Evolutionary conservation across 108 stramenopile genomes (phyloP).

Genomic region (Mayamaea pseudoterrestris): DNA sequence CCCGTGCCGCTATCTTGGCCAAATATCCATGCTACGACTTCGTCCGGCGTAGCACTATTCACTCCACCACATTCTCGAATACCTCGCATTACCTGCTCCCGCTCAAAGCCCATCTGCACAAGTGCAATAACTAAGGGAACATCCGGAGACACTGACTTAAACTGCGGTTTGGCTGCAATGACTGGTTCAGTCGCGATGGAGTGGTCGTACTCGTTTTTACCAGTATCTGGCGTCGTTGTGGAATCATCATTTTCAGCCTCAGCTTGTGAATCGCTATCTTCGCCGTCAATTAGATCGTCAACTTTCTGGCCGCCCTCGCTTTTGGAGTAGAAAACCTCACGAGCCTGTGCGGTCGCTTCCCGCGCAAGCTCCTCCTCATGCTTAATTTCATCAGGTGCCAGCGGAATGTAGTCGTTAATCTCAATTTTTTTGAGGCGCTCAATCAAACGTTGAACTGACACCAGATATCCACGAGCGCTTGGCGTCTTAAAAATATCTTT

Average conservation of each 20-base stretch:
- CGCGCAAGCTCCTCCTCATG: conserved; percentile 14
- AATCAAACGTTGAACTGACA: conserved; percentile 19
- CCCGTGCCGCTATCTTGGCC: conserved; percentile 19
- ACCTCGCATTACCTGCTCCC: conserved; percentile 48
- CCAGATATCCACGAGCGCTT: conserved; percentile 24
- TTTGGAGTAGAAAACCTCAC: background rate
- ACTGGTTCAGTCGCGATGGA: conserved; percentile 7
- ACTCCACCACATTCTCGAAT: conserved; percentile 68
- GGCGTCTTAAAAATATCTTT: conserved; percentile 24
- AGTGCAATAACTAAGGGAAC: conserved; percentile 65
- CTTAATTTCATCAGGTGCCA: conserved; percentile 1
- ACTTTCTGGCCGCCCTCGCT: conserved; percentile 1
- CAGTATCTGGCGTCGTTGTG: background rate
- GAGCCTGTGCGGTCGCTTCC: background rate
- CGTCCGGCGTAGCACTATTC: conserved; percentile 61
- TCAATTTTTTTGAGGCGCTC: conserved; percentile 31
- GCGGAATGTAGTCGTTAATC: background rate
- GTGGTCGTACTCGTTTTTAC: background rate
- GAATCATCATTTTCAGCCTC: background rate
- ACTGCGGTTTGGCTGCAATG: conserved; percentile 1
- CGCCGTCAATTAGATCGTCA: conserved; percentile 2
- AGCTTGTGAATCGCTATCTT: background rate
- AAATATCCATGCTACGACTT: conserved; percentile 75
- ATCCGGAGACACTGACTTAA: background rate
- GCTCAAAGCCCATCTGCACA: conserved; percentile 69